Base-by-base conservation (phyloP, 1,284 basidiomycete species). In the Ganoderma sinense region DNA sequence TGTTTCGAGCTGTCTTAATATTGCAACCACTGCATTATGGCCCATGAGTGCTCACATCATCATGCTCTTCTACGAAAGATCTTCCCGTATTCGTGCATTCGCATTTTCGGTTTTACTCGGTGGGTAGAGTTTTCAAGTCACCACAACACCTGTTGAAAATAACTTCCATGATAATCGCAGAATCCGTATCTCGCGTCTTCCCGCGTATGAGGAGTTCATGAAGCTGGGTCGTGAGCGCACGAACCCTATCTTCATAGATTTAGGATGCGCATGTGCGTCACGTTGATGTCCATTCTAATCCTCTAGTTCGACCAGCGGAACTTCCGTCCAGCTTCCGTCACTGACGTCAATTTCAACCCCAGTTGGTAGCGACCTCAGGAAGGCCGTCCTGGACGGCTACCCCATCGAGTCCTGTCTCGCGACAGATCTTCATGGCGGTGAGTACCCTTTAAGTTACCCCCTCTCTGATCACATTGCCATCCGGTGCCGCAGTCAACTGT, bases 221-320 rank as follows among this genome's bases (percentile, higher is more conserved):
- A 74, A 81, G 56, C 77, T 88, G 1, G 78, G 79, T 0, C 75
- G 78, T 29, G 77, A 81, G 4, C 82, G 80, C 26, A 70, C 78
- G 26, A 78, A 80, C 60, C 84, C 86, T 5, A 82, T 90, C 41
- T 78, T 88, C 20, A 77, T 89, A 4, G 82, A 84, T 63, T 73
- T 83, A 26, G 82, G 80, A 7, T 87, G 86, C 70, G 87, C 85
- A 72, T 86, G 87, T 88, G 68, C 73, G 85, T 60, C 26, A 41
- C 8, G 14, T 26, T 26, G n/a, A 2, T 23, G 14, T 39, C 31
- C 6, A 31, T 33, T 18, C 14, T 20, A 2, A 10, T 2, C 14
- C n/a, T 18, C 10, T 3, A 59, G n/a, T n/a, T n/a, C n/a, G n/a
- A n/a, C n/a, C n/a, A n/a, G n/a, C n/a, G n/a, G n/a, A n/a, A n/a